Conservation (phyloP, 2,329 filamentous ascomycete species). For the Talaromyces verruculosus region DNA sequence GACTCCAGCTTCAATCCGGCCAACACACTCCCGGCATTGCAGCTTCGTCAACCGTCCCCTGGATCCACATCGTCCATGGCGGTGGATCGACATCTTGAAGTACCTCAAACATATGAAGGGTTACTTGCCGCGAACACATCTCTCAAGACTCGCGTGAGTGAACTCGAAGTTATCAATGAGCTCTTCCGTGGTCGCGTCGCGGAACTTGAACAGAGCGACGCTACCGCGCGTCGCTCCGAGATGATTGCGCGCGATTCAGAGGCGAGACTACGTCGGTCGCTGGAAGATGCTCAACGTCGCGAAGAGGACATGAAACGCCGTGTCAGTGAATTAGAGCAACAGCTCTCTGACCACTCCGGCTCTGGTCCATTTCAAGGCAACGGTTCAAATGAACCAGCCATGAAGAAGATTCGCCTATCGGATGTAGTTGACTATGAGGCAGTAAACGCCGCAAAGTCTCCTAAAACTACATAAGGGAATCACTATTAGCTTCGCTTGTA, state of each 20-base stretch:
- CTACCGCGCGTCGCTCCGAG: slow-evolving; percentile 62
- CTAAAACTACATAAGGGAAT: slow-evolving; percentile 27
- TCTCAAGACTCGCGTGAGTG: slow-evolving; percentile 91
- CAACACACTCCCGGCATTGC: slow-evolving; percentile 52
- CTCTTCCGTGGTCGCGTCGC: slow-evolving; percentile 72
- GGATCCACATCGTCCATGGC: slow-evolving; percentile 55
- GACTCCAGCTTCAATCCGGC: slow-evolving; percentile 65
- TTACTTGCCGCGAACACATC: slow-evolving; percentile 77
- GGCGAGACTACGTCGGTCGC: slow-evolving; percentile 58
- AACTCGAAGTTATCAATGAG: slow-evolving; percentile 92
- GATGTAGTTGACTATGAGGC: slow-evolving; percentile 52
- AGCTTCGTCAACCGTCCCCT: slow-evolving; percentile 60
- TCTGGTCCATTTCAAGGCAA: slow-evolving; percentile 26
- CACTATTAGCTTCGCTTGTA: background rate
- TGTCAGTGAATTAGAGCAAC: slow-evolving; percentile 72
- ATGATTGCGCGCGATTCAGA: slow-evolving; percentile 56
- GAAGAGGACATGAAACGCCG: slow-evolving; percentile 80
- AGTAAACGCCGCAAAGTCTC: slow-evolving; percentile 35
- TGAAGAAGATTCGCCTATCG: slow-evolving; percentile 59
- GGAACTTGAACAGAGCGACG: slow-evolving; percentile 75
- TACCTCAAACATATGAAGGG: slow-evolving; percentile 75
- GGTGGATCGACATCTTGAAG: slow-evolving; percentile 64
- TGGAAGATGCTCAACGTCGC: slow-evolving; percentile 74
- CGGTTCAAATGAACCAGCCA: slow-evolving; percentile 47
- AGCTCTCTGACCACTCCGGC: slow-evolving; percentile 41